A percentile compares a stretch with the other conserved stretches of the same genome.
phyloP scores from a whole-genome alignment of 305 asterid species.

The Solanum hybrid region DNA sequence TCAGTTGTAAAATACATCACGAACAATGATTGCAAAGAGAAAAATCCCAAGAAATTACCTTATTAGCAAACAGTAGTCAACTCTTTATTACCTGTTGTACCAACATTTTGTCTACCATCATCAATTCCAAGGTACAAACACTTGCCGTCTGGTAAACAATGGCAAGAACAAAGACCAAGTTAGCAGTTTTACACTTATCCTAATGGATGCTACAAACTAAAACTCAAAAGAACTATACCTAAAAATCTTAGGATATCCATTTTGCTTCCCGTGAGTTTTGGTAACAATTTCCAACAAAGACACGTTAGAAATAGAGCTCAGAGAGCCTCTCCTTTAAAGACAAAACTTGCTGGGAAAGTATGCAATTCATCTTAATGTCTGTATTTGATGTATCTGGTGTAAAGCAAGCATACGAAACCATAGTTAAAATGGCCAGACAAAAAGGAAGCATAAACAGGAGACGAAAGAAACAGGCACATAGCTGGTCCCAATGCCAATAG shows the following conservation, averaged over 20 bases:
- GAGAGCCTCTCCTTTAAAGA: slow-evolving; percentile 54
- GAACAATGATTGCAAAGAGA: too few relatives aligned
- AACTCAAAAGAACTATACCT: background rate
- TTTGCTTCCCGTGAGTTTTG: background rate
- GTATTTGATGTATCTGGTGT: slow-evolving; percentile 64
- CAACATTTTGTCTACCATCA: slow-evolving; percentile 17
- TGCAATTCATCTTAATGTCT: slow-evolving; percentile 32
- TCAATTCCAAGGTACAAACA: background rate
- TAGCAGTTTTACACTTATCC: background rate
- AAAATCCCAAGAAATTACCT: too few relatives aligned
- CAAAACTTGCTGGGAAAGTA: slow-evolving; percentile 32
- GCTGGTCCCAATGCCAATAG: background rate
- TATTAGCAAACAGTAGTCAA: too few relatives aligned
- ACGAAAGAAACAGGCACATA: background rate
- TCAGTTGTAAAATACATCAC: too few relatives aligned
- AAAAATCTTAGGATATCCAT: background rate
- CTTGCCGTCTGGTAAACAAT: background rate
- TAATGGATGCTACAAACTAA: background rate
- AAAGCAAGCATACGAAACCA: background rate
- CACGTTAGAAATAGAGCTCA: background rate
- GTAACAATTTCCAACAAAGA: background rate
- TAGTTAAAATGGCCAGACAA: background rate
- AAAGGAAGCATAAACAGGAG: background rate
- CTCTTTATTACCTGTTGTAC: slow-evolving; percentile 50
- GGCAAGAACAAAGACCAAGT: background rate